These are phyloP conservation scores for Rhododendron vialii DNA, from an alignment of 148 eudicot genomes.

Conservation along the genomic window DNA sequence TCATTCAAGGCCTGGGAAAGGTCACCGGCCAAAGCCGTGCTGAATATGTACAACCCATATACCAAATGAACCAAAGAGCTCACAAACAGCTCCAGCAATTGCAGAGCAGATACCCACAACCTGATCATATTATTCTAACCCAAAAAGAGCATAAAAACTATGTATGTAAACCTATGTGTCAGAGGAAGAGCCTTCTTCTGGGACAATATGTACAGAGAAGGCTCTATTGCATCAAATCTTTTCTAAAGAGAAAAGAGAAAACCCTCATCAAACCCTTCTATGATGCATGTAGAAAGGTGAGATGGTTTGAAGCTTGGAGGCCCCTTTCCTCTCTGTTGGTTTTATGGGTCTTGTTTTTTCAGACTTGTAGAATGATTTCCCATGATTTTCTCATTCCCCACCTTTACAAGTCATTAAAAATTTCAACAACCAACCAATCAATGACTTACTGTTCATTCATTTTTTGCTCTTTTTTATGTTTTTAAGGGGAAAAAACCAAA, in stretches of 20 bases:
- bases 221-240: background rate
- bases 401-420: background rate
- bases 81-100: slow-evolving; percentile 65
- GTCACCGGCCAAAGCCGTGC: slow-evolving; percentile 76
- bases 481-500: background rate
- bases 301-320: background rate
- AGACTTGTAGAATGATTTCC: background rate
- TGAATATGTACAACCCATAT: slow-evolving; percentile 84
- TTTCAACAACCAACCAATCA: slow-evolving; percentile 5
- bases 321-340: background rate
- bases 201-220: slow-evolving; percentile 4
- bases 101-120: slow-evolving; percentile 52
- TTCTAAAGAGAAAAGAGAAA: background rate
- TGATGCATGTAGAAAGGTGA: background rate
- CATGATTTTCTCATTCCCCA: slow-evolving; percentile 21
- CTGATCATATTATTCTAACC: slow-evolving; percentile 44
- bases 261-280: slow-evolving; percentile 14
- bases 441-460: background rate
- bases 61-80: slow-evolving; percentile 75
- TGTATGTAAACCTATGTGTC: background rate
- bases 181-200: slow-evolving; percentile 18
- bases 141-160: background rate
- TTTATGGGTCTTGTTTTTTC: background rate
- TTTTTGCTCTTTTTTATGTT: background rate
- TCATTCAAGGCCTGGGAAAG: slow-evolving; percentile 58